These are phyloP conservation scores for Syncephalastrum contaminatum DNA, from an alignment of 371 early-diverging fungal species.

Conservation along the genomic window DNA sequence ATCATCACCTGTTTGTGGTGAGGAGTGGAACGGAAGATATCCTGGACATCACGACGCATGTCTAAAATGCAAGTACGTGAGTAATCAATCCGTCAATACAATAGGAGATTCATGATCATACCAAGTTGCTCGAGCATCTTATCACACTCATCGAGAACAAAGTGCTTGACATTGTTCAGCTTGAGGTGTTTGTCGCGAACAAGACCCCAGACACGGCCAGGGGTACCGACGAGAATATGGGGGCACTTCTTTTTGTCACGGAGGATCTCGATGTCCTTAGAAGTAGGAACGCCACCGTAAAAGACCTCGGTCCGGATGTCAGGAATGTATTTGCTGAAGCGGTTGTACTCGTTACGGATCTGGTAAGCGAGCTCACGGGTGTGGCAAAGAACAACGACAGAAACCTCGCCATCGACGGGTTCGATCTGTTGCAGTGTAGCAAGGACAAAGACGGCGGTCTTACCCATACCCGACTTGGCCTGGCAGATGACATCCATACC, in stretches of 20 bases:
- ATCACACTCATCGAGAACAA: conserved; percentile 99
- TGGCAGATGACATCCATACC: conserved; percentile 98
- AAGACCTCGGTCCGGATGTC: conserved; percentile 91
- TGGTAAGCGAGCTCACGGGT: conserved; percentile 98
- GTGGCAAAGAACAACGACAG: conserved; percentile 94
- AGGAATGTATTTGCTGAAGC: conserved; percentile 95
- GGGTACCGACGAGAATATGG: conserved; percentile 97
- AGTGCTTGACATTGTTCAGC: conserved; percentile 86
- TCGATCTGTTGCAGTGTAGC: conserved; percentile 96
- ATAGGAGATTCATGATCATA: conserved; percentile 36
- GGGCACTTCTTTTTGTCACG: conserved; percentile 81
- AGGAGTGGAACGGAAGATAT: conserved; percentile 92
- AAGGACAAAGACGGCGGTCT: conserved; percentile 98
- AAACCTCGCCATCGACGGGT: conserved; percentile 74
- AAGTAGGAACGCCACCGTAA: conserved; percentile 86
- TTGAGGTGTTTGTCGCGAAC: conserved; percentile 81
- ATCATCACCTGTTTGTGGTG: conserved; percentile 98
- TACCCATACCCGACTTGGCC: conserved; percentile 99
- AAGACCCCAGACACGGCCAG: conserved; percentile 94
- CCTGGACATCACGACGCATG: conserved; percentile 97
- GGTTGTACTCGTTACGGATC: conserved; percentile 92
- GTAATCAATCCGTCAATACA: background rate
- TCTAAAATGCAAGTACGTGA: conserved; percentile 45
- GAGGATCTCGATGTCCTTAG: conserved; percentile 80
- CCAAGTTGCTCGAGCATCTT: conserved; percentile 91